phyloP scores from a whole-genome alignment of 495 filamentous ascomycete species.

The Xylaria acuta region DNA sequence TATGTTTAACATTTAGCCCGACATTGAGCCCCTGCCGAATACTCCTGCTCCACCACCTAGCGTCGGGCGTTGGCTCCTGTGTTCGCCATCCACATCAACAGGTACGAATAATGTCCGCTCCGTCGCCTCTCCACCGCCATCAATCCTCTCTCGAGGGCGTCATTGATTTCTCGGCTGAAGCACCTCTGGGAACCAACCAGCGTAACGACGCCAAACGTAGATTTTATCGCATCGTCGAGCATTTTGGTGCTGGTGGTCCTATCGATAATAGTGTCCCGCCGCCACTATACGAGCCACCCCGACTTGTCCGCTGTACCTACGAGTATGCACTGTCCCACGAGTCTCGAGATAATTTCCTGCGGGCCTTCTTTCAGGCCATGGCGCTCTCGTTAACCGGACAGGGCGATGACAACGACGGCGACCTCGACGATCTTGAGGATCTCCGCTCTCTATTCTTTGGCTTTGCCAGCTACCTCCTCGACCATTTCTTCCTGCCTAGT shows the following conservation, averaged over 20 bases:
- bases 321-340: constrained; percentile 34
- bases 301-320: constrained; percentile 34
- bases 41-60: too few species aligned
- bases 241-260: constrained; percentile 23
- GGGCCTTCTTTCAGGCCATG: constrained; percentile 30
- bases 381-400: constrained; percentile 20
- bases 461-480: constrained; percentile 34
- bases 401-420: constrained; percentile 9
- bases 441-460: constrained; percentile 15
- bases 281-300: constrained; percentile 25
- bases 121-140: constrained; percentile 32
- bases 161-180: constrained; percentile 27
- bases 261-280: not conserved
- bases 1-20: too few species aligned
- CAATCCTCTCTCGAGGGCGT: constrained; percentile 31
- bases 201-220: constrained; percentile 26
- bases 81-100: too few species aligned
- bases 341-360: constrained; percentile 33
- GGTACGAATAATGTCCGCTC: too few species aligned
- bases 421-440: constrained; percentile 24
- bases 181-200: constrained; percentile 21
- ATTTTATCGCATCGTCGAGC: constrained; percentile 30
- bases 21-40: too few species aligned
- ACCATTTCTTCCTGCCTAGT: constrained; percentile 35
- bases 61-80: too few species aligned